phyloP scores from a whole-genome alignment of 1,139 yeast genomes.

The Protomyces gravidus region DNA sequence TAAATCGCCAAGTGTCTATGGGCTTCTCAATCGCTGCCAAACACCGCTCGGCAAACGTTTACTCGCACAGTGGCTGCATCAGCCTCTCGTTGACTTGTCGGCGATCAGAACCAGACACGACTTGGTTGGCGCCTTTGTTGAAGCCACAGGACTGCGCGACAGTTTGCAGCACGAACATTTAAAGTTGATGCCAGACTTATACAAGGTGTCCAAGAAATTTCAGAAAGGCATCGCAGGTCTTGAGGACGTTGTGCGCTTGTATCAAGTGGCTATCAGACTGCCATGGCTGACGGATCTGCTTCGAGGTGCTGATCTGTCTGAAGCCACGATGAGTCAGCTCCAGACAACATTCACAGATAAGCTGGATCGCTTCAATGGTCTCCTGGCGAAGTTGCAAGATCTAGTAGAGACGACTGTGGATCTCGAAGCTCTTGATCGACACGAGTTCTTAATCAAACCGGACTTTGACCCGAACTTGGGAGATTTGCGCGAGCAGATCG shows the following conservation, averaged over 20 bases:
- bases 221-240: conserved; percentile 51
- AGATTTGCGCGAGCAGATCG: conserved; percentile 56
- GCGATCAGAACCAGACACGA: conserved; percentile 65
- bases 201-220: conserved; percentile 65
- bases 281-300: conserved; percentile 63
- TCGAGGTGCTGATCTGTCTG: conserved; percentile 40
- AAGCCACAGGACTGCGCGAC: conserved; percentile 64
- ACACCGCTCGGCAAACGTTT: conserved; percentile 80
- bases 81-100: conserved; percentile 66
- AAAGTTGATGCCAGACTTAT: conserved; percentile 73
- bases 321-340: conserved; percentile 36
- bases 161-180: conserved; percentile 64
- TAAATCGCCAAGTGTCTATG: conserved; percentile 65
- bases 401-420: conserved; percentile 91
- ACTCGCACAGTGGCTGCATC: conserved; percentile 90
- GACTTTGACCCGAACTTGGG: conserved; percentile 79
- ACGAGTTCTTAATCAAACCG: conserved; percentile 80
- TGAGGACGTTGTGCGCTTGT: conserved; percentile 87
- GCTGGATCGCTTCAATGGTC: conserved; percentile 48
- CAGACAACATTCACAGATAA: conserved; percentile 40
- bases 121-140: conserved; percentile 66
- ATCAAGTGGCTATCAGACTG: conserved; percentile 66
- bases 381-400: conserved; percentile 68
- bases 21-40: conserved; percentile 79
- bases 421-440: conserved; percentile 67